Base-by-base conservation (phyloP, 164 flowering plant genomes). In the Annona cherimola region DNA sequence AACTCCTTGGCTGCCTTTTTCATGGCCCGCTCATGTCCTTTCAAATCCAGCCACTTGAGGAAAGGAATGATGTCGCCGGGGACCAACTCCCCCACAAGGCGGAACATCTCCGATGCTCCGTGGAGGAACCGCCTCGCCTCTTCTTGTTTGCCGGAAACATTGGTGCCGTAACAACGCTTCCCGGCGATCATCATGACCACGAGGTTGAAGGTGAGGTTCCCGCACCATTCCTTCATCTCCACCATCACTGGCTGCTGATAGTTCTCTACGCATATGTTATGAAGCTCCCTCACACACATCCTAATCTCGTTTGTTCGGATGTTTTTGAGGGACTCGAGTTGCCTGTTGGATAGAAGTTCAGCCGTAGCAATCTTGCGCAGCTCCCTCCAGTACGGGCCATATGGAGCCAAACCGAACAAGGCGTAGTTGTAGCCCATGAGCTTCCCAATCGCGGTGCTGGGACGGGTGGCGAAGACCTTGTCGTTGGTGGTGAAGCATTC, bases 41-140 rank as follows among this genome's bases (percentile, higher is more conserved):
- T 77, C 35, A 80, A 40, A 64, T 83, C 88, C 63, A 83, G 43
- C 78, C 81, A 81, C 46, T 76, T 55, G 1, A 84, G 70, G 19
- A 64, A 75, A 1, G 83, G 85, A 62, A 84, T 1, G 0, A 74
- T 81, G 20, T 85, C 88, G 0, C 73, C 20, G 19, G 77, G 62
- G 67, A 77, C 69, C 45, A 77, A 79, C 1, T 61, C 35, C 54
- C 80, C 83, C 0, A 39, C 0, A 41, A 78, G 64, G 5, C n/a
- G 64, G 19, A 79, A 75, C 46, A 76, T 73, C 0, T 79, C 69
- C 12, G 14, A 11, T 44, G 4, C 11, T 14, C 4, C 11, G 4
- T 43, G 9, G 4, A 11, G 43, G 39, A 54, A 67, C 26, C 14
- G 18, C 43, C 14, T 40, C 42, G 18, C 66, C 43, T 63, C 66